Evolutionary conservation across 345 rosid genomes (phyloP).

Genomic region (Lepidium africanum): DNA sequence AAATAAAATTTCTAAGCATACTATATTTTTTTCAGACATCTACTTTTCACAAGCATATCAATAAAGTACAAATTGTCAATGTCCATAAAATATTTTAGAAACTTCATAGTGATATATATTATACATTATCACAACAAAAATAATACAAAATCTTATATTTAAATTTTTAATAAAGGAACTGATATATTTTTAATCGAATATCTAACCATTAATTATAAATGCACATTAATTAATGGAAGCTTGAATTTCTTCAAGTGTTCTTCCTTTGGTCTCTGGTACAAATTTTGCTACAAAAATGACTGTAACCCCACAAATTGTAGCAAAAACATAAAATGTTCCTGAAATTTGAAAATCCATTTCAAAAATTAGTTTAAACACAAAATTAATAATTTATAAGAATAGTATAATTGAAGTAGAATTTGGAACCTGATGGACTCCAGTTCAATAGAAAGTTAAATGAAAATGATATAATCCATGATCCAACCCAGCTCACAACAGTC

Average conservation of each 20-base stretch:
- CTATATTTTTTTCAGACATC: too few relatives aligned
- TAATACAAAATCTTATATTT: background rate
- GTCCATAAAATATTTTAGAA: too few relatives aligned
- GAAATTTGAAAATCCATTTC: background rate
- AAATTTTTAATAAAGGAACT: background rate
- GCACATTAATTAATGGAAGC: constrained; percentile 19
- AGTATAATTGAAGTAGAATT: background rate
- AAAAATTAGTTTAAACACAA: background rate
- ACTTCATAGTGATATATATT: background rate
- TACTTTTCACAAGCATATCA: too few relatives aligned
- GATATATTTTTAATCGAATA: background rate
- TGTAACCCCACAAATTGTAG: constrained; percentile 43
- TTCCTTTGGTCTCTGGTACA: constrained; percentile 70
- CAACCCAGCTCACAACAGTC: constrained; percentile 68
- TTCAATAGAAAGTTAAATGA: constrained; percentile 46
- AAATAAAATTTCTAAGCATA: too few relatives aligned
- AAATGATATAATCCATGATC: constrained; percentile 68
- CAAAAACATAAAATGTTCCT: constrained; percentile 64
- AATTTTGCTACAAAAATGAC: constrained; percentile 55
- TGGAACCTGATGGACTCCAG: constrained; percentile 9
- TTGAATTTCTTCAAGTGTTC: constrained; percentile 70
- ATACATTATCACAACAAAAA: background rate
- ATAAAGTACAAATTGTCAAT: too few relatives aligned
- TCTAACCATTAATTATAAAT: background rate
- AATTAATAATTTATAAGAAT: background rate